These are phyloP conservation scores for Aspergillus sergii DNA, from an alignment of 2,329 filamentous ascomycete genomes.

Conservation along the genomic window DNA sequence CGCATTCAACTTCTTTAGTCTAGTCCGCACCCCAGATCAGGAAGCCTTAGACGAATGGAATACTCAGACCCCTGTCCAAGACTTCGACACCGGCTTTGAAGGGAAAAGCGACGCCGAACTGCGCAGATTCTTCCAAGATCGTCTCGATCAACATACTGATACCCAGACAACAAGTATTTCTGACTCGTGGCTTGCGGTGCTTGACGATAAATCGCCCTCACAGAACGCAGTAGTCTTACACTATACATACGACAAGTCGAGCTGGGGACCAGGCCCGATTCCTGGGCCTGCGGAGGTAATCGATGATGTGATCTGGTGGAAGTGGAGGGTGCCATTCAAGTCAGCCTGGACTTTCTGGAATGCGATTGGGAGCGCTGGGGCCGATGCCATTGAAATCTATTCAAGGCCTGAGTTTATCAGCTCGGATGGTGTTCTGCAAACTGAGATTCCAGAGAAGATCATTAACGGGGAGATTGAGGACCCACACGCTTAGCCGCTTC, in stretches of 20 bases:
- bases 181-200: background rate
- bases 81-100: background rate
- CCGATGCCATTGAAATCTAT: background rate
- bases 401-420: background rate
- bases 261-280: background rate
- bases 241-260: background rate
- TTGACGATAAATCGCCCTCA: background rate
- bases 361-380: background rate
- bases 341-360: background rate
- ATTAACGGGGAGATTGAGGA: background rate
- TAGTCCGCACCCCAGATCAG: background rate
- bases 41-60: background rate
- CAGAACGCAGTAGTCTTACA: background rate
- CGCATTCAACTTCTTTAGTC: background rate
- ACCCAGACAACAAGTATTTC: background rate
- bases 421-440: background rate
- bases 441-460: background rate
- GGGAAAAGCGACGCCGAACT: background rate
- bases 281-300: background rate
- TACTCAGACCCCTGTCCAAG: background rate
- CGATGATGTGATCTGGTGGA: background rate
- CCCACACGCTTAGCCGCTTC: background rate
- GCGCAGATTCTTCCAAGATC: background rate
- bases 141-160: background rate
- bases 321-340: background rate